phyloP scores from a whole-genome alignment of 2,329 filamentous ascomycete genomes.

The Nigrospora osmanthi region DNA sequence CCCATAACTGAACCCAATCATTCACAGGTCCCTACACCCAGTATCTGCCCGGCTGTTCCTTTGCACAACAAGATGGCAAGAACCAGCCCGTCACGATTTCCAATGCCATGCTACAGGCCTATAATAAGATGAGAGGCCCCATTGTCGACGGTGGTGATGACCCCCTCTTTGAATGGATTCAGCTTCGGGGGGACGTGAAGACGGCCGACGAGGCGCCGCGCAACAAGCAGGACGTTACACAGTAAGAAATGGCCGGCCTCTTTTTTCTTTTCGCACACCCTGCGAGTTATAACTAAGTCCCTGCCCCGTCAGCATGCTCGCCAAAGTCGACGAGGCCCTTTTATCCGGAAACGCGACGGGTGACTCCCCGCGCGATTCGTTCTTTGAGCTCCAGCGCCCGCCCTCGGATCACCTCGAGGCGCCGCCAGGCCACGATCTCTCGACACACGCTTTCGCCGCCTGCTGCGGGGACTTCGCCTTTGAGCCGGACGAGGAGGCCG shows the following conservation, averaged over 20 bases:
- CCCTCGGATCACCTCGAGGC: constrained; percentile 9
- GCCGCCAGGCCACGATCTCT: constrained; percentile 11
- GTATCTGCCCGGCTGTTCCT: too few species aligned
- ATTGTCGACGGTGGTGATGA: constrained; percentile 5
- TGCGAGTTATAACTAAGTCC: background rate
- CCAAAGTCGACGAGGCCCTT: constrained; percentile 10
- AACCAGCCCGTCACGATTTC: constrained; percentile 7
- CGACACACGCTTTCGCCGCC: constrained; percentile 4
- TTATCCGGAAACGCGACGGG: constrained; percentile 6
- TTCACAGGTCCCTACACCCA: too few species aligned
- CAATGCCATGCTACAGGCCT: constrained; percentile 16
- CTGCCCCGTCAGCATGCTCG: constrained; percentile 10
- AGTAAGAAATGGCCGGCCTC: constrained; percentile 8
- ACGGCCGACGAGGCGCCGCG: background rate
- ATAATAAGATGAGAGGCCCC: constrained; percentile 18
- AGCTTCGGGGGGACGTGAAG: constrained; percentile 5
- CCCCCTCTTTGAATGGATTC: constrained; percentile 17
- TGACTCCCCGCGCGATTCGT: constrained; percentile 11
- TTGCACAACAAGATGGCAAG: background rate
- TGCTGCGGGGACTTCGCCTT: constrained; percentile 7
- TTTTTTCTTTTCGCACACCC: background rate
- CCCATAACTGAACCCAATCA: too few species aligned
- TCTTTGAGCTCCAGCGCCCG: constrained; percentile 14
- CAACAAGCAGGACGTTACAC: constrained; percentile 7
- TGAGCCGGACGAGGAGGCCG: constrained; percentile 4